These are phyloP conservation scores for Porcisia deanei DNA, from an alignment of 208 protist genomes.

Conservation along the genomic window DNA sequence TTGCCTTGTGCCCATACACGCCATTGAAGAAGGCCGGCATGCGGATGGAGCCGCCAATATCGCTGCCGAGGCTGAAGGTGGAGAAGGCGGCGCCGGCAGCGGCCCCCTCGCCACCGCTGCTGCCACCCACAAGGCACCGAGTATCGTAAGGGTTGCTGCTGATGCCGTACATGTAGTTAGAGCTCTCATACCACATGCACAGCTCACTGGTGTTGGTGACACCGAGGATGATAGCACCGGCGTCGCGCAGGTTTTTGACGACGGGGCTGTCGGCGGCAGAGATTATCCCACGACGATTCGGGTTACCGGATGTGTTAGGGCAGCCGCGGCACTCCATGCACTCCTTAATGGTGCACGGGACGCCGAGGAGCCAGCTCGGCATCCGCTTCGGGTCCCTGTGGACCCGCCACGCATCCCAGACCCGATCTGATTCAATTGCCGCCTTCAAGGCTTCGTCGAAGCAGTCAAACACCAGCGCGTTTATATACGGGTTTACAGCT, in stretches of 20 bases:
- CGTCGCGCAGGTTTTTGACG: slow-evolving; percentile 82
- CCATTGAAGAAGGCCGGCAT: slow-evolving; percentile 92
- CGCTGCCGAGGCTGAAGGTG: slow-evolving; percentile 84
- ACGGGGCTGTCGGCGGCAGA: slow-evolving; percentile 66
- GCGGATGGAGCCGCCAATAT: slow-evolving; percentile 91
- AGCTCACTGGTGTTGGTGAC: slow-evolving; percentile 91
- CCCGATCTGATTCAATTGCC: slow-evolving; percentile 55
- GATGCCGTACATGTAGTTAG: slow-evolving; percentile 90
- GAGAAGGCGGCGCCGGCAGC: slow-evolving; percentile 79
- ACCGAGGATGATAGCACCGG: slow-evolving; percentile 91
- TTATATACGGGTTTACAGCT: slow-evolving; percentile 79
- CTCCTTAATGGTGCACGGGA: slow-evolving; percentile 90
- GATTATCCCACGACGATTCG: slow-evolving; percentile 45
- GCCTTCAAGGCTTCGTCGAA: slow-evolving; percentile 76
- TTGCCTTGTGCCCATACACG: slow-evolving; percentile 89
- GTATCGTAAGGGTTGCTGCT: slow-evolving; percentile 91
- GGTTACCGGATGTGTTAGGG: slow-evolving; percentile 81
- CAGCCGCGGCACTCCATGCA: slow-evolving; percentile 80
- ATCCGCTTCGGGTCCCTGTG: slow-evolving; percentile 37
- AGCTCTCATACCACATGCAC: slow-evolving; percentile 91
- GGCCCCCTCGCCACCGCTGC: slow-evolving; percentile 84
- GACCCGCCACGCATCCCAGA: slow-evolving; percentile 64
- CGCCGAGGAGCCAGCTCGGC: slow-evolving; percentile 83
- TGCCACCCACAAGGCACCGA: slow-evolving; percentile 81
- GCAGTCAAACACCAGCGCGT: slow-evolving; percentile 80